Evolutionary conservation across 345 rosid species (phyloP).

Genomic region (Litchi chinensis): DNA sequence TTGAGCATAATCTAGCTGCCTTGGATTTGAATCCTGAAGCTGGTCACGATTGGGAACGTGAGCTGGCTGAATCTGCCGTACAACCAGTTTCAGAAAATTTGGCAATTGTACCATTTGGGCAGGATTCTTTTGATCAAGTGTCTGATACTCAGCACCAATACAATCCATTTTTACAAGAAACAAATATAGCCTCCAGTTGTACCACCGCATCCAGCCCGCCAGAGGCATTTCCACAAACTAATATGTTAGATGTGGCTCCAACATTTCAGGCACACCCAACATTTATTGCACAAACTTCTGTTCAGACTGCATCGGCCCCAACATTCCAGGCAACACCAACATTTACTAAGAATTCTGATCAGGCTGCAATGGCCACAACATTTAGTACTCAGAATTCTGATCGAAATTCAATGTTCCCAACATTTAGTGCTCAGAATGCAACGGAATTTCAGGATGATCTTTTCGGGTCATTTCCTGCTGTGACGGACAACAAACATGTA

Average conservation of each 20-base stretch:
- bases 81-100: constrained; percentile 14
- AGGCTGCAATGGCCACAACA: constrained; percentile 28
- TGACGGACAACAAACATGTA: background rate
- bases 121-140: constrained; percentile 11
- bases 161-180: constrained; percentile 57
- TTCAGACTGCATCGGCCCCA: constrained; percentile 20
- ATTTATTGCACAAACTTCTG: constrained; percentile 27
- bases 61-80: constrained; percentile 39
- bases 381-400: constrained; percentile 27
- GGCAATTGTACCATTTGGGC: background rate
- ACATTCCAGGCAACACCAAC: constrained; percentile 58
- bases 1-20: constrained; percentile 18
- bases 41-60: constrained; percentile 57
- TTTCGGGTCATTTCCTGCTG: constrained; percentile 41
- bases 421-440: background rate
- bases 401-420: no score
- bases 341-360: constrained; percentile 26
- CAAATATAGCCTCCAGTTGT: constrained; percentile 4
- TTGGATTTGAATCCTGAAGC: constrained; percentile 25
- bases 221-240: constrained; percentile 7
- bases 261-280: constrained; percentile 57
- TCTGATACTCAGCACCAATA: constrained; percentile 22
- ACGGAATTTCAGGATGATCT: constrained; percentile 40
- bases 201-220: background rate
- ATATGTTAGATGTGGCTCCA: constrained; percentile 41